Base-by-base conservation (phyloP, 768 basidiomycete species). In the Kwoniella mangroviensis region DNA sequence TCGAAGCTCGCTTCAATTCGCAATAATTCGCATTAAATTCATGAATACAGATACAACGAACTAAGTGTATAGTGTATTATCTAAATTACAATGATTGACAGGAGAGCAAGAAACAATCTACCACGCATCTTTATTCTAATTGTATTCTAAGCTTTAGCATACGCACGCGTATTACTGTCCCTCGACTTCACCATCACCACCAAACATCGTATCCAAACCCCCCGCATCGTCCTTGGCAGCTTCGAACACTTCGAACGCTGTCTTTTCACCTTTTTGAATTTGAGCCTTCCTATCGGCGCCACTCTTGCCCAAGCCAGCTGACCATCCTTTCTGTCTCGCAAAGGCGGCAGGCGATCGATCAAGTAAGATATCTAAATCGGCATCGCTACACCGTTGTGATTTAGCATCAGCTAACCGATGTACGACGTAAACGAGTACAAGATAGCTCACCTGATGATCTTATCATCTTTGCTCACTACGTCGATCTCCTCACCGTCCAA, bases 401-500 rank as follows among this genome's bases (percentile, higher is more conserved):
- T 69, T 60, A 72, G 62, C 60, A 1, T 4, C 21, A n/a, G 63
- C 21, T 52, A 26, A 43, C 51, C n/a, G 41, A 1, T 24, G 0
- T 34, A 1, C n/a, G 49, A 26, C 9, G 0, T 12, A 4, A 7
- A 21, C 3, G 59, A 13, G 24, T 49, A 0, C n/a, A 54, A 13
- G 10, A 40, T 53, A 41, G 69, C 79, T 63, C 49, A 81, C 80
- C 73, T 72, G 75, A 99, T 86, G 60, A 98, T 89, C 42, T 88
- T 88, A 55, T 87, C 88, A 19, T 89, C 91, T 75, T 89, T 87
- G 1, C 89, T 89, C 19, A 93, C 92, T 12, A 98, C 90, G 63
- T 92, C 88, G 68, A 98, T 92, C 79, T 94, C 90, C 84, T 98
- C 93, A 17, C 91, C 91, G 78, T 96, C 94, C 3, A 96, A 67